Percentiles rank a stretch among this genome's conserved stretches.
Evolutionary conservation across 768 basidiomycete species (phyloP).

Genomic region (Clitopilus hobsonii): DNA sequence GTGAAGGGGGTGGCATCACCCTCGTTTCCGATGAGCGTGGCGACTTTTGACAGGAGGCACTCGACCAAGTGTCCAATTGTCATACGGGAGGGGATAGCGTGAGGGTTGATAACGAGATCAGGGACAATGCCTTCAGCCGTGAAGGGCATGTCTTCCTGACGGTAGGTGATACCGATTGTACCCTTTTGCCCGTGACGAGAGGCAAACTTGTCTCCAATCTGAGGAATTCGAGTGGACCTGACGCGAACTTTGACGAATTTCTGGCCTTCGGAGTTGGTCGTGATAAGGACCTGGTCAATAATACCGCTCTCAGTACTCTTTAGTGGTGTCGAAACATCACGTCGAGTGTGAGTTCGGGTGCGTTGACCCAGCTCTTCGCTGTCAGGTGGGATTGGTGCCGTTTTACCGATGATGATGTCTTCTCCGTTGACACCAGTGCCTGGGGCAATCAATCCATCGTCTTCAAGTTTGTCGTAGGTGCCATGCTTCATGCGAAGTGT

Average conservation of each 20-base stretch:
- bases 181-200: constrained; percentile 99
- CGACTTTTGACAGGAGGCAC: constrained; percentile 93
- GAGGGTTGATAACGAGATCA: constrained; percentile 97
- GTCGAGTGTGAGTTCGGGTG: constrained; percentile 86
- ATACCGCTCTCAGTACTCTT: constrained; percentile 98
- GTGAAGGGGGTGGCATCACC: constrained; percentile 99
- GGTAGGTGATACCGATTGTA: constrained; percentile 98
- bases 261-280: constrained; percentile 92
- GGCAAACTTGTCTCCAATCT: constrained; percentile 99
- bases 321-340: constrained; percentile 95
- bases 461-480: constrained; percentile 97
- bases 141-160: constrained; percentile 99
- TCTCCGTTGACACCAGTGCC: constrained; percentile 94
- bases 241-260: constrained; percentile 99
- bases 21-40: constrained; percentile 93
- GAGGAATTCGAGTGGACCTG: constrained; percentile 92
- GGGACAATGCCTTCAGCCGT: constrained; percentile 95
- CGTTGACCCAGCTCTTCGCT: constrained; percentile 97
- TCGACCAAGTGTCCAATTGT: constrained; percentile 99
- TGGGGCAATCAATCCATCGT: constrained; percentile 93
- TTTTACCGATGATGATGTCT: constrained; percentile 99
- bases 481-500: constrained; percentile 97
- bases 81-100: constrained; percentile 99
- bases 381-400: constrained; percentile 93
- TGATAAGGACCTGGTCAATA: constrained; percentile 95